Evolutionary conservation across 2,329 filamentous ascomycete species (phyloP), one percentile per base, ranked within the genome.

Genomic region (Chrysoporthe deuterocubensis): DNA sequence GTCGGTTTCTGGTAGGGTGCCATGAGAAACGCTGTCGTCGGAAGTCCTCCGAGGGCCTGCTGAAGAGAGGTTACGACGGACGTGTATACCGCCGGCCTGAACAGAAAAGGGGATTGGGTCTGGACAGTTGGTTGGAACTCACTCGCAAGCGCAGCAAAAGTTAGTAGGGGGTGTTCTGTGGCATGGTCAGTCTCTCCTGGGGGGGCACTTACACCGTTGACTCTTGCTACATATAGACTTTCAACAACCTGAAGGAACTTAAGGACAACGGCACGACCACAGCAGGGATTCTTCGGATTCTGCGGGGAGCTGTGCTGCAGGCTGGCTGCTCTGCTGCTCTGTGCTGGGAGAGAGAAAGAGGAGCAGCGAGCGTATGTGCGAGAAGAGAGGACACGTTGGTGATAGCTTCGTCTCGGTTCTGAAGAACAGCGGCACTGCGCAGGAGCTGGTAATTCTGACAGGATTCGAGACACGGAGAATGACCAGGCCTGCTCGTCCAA

Each of bases 1-100:
- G 48, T 62, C 13, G 67, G 67, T 14, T 69, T 69, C 44, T 69
- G 67, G 37, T 69, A 69, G 16, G 61, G 64, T 14, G 67, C 67
- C 67, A 69, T 69, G 46, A 40, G 37, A 40, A 40, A 9, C 9
- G 37, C 9, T 40, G 37, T 9, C 37, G 37, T 26, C 26, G 26
- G 26, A 16, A n/a, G 1, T n/a, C 18, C 54, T 16, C 26, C 13
- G 54, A 58, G 40, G 59, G 4, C 14, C 21, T 32, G 40, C 13
- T 21, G 59, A 13, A 37, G 56, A 4, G n/a, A 62, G 26, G 13
- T 57, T n/a, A 9, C 13, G 61, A 67, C 67, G 64, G 61, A 57
- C 64, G 61, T 69, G 8, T 69, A 69, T 64, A 67, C 61, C 64
- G 42, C 64, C 67, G 43, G 9, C 26, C 5, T 46, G 21, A 16